phyloP scores from a whole-genome alignment of 1,284 basidiomycete genomes.

The Leccinum angustisporum region DNA sequence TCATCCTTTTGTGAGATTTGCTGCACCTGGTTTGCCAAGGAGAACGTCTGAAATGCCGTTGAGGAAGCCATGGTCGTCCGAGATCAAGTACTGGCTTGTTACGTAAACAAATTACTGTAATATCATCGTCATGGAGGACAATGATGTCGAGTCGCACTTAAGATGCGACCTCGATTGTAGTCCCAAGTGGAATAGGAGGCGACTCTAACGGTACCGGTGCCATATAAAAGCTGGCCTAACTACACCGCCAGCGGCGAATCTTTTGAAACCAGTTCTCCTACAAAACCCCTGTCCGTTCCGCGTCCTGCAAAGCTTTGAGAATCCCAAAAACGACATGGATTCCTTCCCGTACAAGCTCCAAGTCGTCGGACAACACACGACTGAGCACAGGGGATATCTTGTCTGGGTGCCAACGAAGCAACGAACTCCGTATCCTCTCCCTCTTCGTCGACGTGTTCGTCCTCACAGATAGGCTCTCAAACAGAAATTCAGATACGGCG shows the following conservation, averaged over 20 bases:
- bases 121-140: no score
- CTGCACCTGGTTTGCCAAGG: constrained; percentile 77
- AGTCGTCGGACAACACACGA: constrained; percentile 51
- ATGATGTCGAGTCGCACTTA: no score
- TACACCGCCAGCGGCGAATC: constrained; percentile 6
- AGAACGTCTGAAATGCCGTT: constrained; percentile 81
- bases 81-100: constrained; percentile 1
- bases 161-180: background rate
- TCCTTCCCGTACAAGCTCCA: constrained; percentile 46
- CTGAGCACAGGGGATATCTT: constrained; percentile 55
- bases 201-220: background rate
- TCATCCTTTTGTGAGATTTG: constrained; percentile 74
- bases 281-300: constrained; percentile 22
- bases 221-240: background rate
- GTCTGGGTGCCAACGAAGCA: constrained; percentile 76
- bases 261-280: constrained; percentile 2
- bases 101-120: background rate
- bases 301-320: constrained; percentile 31
- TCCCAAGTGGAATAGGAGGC: background rate
- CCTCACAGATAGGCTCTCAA: constrained; percentile 46
- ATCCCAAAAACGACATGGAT: constrained; percentile 31
- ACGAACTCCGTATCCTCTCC: constrained; percentile 56
- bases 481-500: constrained; percentile 53
- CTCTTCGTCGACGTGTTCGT: constrained; percentile 43
- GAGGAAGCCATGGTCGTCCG: constrained; percentile 27